Base-by-base conservation (phyloP, 2,329 filamentous ascomycete genomes). In the Penicillium polonicum region DNA sequence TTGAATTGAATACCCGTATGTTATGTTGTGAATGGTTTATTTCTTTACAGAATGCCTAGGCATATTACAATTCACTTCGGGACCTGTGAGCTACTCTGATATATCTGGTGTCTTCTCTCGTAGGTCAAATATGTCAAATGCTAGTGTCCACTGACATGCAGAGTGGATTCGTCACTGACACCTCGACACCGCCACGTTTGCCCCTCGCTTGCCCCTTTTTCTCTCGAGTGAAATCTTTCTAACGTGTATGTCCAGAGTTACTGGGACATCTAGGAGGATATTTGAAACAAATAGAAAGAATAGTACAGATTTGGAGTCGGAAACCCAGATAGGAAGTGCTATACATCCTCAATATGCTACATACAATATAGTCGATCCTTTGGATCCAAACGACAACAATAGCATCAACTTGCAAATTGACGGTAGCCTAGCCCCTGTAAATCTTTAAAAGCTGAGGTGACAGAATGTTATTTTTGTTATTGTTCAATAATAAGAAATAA, bases 1-100 rank as follows among this genome's bases (percentile, higher is more conserved):
- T 53, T 61, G 58, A 58, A 57, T 61, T 62, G 36, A 65, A 64
- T 65, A 65, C 65, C 64, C 62, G 57, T 61, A 52, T 60, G 29
- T 58, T 38, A 38, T 35, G 43, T 53, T 38, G 31, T 19, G 36
- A 13, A 53, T 46, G 12, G 17, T 36, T 35, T 57, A 5, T 39
- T 13, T 43, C 25, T 59, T 56, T 60, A 53, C 58, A 52, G 53
- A 46, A 27, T 17, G 27, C n/a, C 46, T 50, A 55, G 43, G n/a
- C 31, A 54, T 13, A 17, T 41, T 29, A 46, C 8, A 53, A 48
- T 41, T 41, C 21, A 27, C 25, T 41, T 48, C 12, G 27, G 27
- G 19, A n/a, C 33, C 43, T 31, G 19, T 53, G 31, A 36, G 12
- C n/a, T 31, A 21, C 31, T 15, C 1, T 38, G 17, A 17, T 48